Base-by-base conservation (phyloP, 306 rosid genomes). In the Glycine latifolia region DNA sequence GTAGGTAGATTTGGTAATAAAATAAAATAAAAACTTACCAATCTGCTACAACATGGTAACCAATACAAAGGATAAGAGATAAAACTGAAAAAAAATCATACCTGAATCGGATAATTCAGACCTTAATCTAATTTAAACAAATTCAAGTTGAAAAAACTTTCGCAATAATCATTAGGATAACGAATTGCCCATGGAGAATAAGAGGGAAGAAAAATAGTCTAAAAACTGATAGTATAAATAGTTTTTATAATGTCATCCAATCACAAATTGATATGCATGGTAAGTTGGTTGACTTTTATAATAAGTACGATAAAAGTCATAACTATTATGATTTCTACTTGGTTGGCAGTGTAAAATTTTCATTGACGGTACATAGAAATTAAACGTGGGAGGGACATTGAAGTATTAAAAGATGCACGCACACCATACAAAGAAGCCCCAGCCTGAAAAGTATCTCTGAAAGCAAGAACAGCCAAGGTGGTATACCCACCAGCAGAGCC, bases 401-500 rank as follows among this genome's bases (percentile, higher is more conserved):
- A 49, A 62, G 79, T 46, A 26, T 50, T 9, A 35, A 68, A 72
- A 74, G 52, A 74, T 82, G 78, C 55, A 92, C 99, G 90, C 81
- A 93, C 99, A 37, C 99, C 99, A 79, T 17, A 87, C 87, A 96
- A 89, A 77, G 99, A 95, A 86, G 98, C 93, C 43, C 99, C 99
- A 0, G 98, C 98, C 83, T 89, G 88, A 75, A 95, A 93, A 12
- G 90, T 88, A 3, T 93, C 86, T 80, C 83, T 86, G 65, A 95
- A 95, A 73, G 97, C 97, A 70, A 95, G 97, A 60, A 94, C 87
- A 53, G 99, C 99, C 80, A 95, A 91, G 86, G 98, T 95, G 50
- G 99, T 93, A 84, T 95, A 95, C 13, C 99, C 99, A 86, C 99
- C 98, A 63, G 99, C 97, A 77, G 99, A 95, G 71, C 83, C 98